Base-by-base conservation (phyloP, 2,329 filamentous ascomycete genomes). In the Calonectria henricotiae region DNA sequence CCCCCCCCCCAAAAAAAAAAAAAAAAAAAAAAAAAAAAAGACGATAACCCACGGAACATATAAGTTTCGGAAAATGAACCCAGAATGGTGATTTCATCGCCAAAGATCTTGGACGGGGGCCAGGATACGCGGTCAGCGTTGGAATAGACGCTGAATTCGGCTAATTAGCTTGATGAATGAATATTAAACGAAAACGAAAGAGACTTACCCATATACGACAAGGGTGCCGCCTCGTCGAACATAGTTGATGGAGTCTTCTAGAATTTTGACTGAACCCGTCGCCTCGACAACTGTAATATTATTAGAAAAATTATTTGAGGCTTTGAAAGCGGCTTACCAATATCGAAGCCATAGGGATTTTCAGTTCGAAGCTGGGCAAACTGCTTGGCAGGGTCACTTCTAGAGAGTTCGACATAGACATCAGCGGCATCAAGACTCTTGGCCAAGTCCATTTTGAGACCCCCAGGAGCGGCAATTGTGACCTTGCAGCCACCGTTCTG, bases 51-150 rank as follows among this genome's bases (percentile, higher is more conserved):
- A 85, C 84, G 91, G 86, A 93, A 92, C 86, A 92, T 93, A 83
- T 90, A 92, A 27, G 90, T 92, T 81, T 93, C 91, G 58, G 90
- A 93, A 84, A 94, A 94, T 63, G 89, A 92, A 30, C 92, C 91
- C 65, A 94, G 84, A 74, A 94, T 92, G 74, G 91, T 93, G 75
- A 94, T 92, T 81, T 94, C 92, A 71, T 85, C 83, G 77, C 87
- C 86, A 79, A 89, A 93, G 76, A 94, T 94, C 84, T 92, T 92
- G 80, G 88, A 86, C n/a, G 92, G 92, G 5, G 90, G 85, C 90
- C 91, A 93, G 4, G 88, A 86, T 35, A 94, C 91, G 60, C 87
- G 87, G 67, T 89, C 91, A 32, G 87, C 82, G 72, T 85, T 88
- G 73, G 88, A 84, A 79, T 94, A 94, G 30, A 94, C 92, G 60